Base-by-base conservation (phyloP, 495 filamentous ascomycete genomes). In the Penicillium simplicissimum region DNA sequence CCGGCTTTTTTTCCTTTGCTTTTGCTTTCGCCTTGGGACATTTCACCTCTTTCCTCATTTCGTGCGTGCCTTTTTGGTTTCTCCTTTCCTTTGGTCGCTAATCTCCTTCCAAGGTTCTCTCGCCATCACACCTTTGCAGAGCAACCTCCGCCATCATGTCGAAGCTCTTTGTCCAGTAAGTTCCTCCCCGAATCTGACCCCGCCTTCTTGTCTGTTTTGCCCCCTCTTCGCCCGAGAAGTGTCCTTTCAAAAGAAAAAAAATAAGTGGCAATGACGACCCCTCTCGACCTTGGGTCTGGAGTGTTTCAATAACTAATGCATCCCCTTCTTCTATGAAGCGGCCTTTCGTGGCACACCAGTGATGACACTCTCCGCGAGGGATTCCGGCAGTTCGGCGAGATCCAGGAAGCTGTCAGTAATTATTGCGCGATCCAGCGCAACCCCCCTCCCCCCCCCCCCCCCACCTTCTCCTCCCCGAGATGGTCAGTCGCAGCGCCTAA, bases 321-420 rank as follows among this genome's bases (percentile, higher is more conserved):
- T 67, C 35, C 4, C 33, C 48, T 65, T 21, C 17, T 28, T 14
- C 11, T 2, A 52, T 35, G 3, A 19, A 97, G 94, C 68, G 94
- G 94, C 83, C 92, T 98, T 64, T 92, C 94, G 63, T 98, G 94
- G 94, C 93, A 97, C 82, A 98, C 94, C 53, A 92, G 93, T 73
- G 94, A 98, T 76, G 71, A 72, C 4, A 89, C 90, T 40, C 82
- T 98, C 40, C 87, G 88, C 61, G 71, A 85, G 60, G 96, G 96
- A 70, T 98, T 98, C 77, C 88, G 92, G 75, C 85, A 94, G 74
- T 97, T 90, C 70, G 94, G 94, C 25, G 75, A 76, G 31, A 88
- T 98, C 59, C 91, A 97, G 71, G 94, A 98, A 86, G 94, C 94
- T 59, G 94, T 98, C 82, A 74, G 91, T 86, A 49, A 49, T 33